phyloP scores from a whole-genome alignment of 148 eudicot genomes.

The Agrostemma githago region DNA sequence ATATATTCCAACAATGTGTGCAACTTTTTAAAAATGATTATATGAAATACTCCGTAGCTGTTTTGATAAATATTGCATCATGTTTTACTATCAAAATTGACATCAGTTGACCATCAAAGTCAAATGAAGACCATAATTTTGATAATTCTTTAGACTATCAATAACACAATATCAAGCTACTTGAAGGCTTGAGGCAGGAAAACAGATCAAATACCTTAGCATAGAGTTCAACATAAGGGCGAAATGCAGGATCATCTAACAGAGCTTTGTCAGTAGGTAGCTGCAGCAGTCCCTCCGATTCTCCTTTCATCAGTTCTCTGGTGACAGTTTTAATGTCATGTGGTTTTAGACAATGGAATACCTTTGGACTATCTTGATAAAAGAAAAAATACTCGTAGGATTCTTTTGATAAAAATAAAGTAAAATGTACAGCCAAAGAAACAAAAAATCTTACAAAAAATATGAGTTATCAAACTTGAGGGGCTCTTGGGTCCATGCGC shows the following conservation, averaged over 20 bases:
- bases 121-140: neutral
- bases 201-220: conserved; percentile 59
- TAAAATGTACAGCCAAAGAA: neutral
- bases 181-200: neutral
- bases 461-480: conserved; percentile 88
- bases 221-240: conserved; percentile 74
- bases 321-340: conserved; percentile 2
- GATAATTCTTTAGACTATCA: neutral
- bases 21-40: neutral
- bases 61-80: neutral
- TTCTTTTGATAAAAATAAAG: neutral
- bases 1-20: no score
- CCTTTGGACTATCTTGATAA: neutral
- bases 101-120: neutral
- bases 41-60: neutral
- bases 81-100: neutral
- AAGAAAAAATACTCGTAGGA: conserved; percentile 8
- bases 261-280: conserved; percentile 81
- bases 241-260: conserved; percentile 76
- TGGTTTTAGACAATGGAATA: neutral
- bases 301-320: conserved; percentile 86
- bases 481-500: conserved; percentile 95
- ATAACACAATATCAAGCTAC: neutral
- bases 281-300: conserved; percentile 77
- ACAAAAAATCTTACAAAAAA: conserved; percentile 57